Evolutionary conservation across 371 early-diverging fungal genomes (phyloP).

Genomic region (Mucor irregularis): DNA sequence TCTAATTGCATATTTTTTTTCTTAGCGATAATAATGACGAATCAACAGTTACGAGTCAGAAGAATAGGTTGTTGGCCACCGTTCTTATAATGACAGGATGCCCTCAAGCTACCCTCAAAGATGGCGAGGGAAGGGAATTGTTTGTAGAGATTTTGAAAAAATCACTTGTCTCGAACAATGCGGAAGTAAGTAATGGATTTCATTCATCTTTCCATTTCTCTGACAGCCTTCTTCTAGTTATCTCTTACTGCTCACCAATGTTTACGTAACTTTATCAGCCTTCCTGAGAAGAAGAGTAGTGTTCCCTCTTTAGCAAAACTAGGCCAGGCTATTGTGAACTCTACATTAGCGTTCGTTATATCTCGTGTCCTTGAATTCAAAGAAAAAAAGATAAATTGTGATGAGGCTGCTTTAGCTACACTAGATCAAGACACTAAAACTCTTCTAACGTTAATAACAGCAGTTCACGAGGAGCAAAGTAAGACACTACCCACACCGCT

Average conservation of each 20-base stretch:
- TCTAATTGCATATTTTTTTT: neutral
- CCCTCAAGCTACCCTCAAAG: constrained; percentile 37
- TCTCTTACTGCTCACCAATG: constrained; percentile 50
- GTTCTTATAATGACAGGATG: constrained; percentile 46
- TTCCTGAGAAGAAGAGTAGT: constrained; percentile 41
- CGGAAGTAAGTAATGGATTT: constrained; percentile 26
- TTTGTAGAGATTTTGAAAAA: constrained; percentile 32
- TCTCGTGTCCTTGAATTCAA: constrained; percentile 29
- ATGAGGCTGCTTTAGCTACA: constrained; percentile 6
- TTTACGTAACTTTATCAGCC: constrained; percentile 41
- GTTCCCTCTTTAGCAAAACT: constrained; percentile 23
- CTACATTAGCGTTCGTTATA: constrained; percentile 35
- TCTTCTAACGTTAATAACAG: constrained; percentile 27
- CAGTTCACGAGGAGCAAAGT: constrained; percentile 42
- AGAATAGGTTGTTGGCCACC: constrained; percentile 41
- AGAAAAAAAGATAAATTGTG: neutral
- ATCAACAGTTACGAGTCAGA: constrained; percentile 23
- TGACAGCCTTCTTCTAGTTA: constrained; percentile 20
- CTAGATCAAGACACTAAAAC: constrained; percentile 50
- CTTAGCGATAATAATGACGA: neutral
- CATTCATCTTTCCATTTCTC: neutral
- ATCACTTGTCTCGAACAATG: constrained; percentile 23
- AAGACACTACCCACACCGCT: too few species aligned
- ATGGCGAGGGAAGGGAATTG: constrained; percentile 18
- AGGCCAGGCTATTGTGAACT: constrained; percentile 30